Evolutionary conservation across 306 rosid genomes (phyloP), one percentile per base, ranked within the genome.

Genomic region (Cercis canadensis): DNA sequence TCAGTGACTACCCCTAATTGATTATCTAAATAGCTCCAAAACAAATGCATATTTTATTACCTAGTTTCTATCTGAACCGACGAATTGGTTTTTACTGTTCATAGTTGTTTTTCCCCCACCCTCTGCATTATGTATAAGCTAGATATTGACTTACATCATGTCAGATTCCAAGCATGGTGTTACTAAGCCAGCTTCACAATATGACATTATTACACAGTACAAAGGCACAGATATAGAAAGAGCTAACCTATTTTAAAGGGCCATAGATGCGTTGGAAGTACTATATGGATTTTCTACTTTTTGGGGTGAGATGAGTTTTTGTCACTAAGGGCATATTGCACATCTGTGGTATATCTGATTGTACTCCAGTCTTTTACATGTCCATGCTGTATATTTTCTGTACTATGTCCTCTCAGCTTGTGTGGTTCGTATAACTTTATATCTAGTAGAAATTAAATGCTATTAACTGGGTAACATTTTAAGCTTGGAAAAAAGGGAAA

Each of bases 251-350:
- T 67, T 69, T 39, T 47, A 40, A 39, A 51, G 83, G 86, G 83
- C 50, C 80, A 78, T 70, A 45, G 18, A 31, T 73, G 59, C 41
- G 37, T 58, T 65, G 65, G 33, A 74, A 66, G 86, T 78, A 82
- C 86, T 61, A n/a, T 46, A 65, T 78, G 86, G 83, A 74, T 74
- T 82, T 78, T 82, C 80, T 74, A 69, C 81, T 73, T 44, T 59
- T 74, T 69, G 78, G 75, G 78, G 60, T 17, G 53, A 58, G 74
- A 51, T 64, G 64, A 77, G 70, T 41, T 81, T 76, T 78, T 76
- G 71, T 73, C 80, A 64, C 51, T 33, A 57, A 59, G 65, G 63
- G 67, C 77, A 68, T 62, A 41, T 72, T 60, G 51, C 67, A 67
- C 73, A 37, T 68, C 29, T 50, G 65, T 11, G 66, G 75, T 34